These are phyloP conservation scores for Xylariaceae sp. DNA, from an alignment of 2,329 filamentous ascomycete species.

Conservation along the genomic window DNA sequence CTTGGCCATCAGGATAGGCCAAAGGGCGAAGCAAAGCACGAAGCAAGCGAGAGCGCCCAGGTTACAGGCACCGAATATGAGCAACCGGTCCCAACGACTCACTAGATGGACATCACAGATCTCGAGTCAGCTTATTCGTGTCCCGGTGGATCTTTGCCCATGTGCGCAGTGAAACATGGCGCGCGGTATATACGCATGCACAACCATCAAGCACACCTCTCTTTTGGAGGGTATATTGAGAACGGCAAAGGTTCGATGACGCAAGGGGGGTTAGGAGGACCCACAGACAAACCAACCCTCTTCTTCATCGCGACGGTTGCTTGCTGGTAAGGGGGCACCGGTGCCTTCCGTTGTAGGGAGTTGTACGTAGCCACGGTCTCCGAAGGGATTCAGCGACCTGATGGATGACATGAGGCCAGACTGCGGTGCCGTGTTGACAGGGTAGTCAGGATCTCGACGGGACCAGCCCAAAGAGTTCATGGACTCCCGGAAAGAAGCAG, in stretches of 20 bases:
- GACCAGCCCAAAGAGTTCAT: slow-evolving; percentile 96
- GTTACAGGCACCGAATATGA: slow-evolving; percentile 90
- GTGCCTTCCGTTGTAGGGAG: slow-evolving; percentile 78
- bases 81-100: slow-evolving; percentile 91
- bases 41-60: slow-evolving; percentile 86
- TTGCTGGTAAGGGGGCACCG: slow-evolving; percentile 79
- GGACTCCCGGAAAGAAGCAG: slow-evolving; percentile 83
- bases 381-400: slow-evolving; percentile 82
- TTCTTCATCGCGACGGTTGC: slow-evolving; percentile 83
- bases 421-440: slow-evolving; percentile 65
- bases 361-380: slow-evolving; percentile 78
- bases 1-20: slow-evolving; percentile 72
- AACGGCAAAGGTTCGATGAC: slow-evolving; percentile 22
- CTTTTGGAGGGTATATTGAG: slow-evolving; percentile 30
- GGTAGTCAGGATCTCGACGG: slow-evolving; percentile 70
- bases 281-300: slow-evolving; percentile 94
- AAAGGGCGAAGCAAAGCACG: slow-evolving; percentile 84
- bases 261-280: slow-evolving; percentile 37
- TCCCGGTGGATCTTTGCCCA: slow-evolving; percentile 27
- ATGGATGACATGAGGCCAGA: slow-evolving; percentile 74
- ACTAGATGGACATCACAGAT: slow-evolving; percentile 51
- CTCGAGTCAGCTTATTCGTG: slow-evolving; percentile 28
- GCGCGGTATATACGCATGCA: slow-evolving; percentile 41
- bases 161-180: slow-evolving; percentile 40
- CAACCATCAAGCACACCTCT: slow-evolving; percentile 34